Base-by-base conservation (phyloP, 768 basidiomycete genomes). In the Mycena rosella region DNA sequence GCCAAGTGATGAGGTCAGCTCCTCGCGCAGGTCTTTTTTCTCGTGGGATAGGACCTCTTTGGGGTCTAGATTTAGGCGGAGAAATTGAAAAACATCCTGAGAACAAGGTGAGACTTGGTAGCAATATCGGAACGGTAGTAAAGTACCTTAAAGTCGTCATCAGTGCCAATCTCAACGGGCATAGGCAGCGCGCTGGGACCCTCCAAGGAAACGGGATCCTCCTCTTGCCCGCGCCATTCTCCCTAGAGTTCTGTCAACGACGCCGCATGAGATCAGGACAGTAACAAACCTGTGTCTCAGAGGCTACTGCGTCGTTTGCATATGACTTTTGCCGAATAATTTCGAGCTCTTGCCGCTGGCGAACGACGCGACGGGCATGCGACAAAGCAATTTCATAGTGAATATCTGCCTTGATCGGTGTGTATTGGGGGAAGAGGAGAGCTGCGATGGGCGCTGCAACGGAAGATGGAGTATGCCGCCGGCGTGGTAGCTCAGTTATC, bases 161-260 rank as follows among this genome's bases (percentile, higher is more conserved):
- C 60, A 17, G 42, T 22, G 36, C 71, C 65, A 44, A 72, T 72
- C 47, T 66, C 42, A 2, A 72, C 71, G 14, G 71, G 71, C 71
- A 67, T 66, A 11, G 71, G 71, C 9, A 55, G 27, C 20, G 68
- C 60, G 13, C 10, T 47, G 8, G 65, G 63, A 4, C 71, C 71
- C 18, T 62, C 68, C 17, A 72, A 22, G 11, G 71, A 67, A 7
- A 72, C 59, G n/a, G 68, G 68, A 53, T 72, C 71, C 13, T 30
- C 53, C 26, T 58, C 56, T 36, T 69, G 67, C 20, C 62, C 68
- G 4, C 22, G 58, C 68, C 63, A 63, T 34, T 54, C 57, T 38
- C 57, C 58, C 62, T 69, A 20, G 4, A 22, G 40, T 34, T 29
- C 18, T 44, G 22, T 61, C 4, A 60, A 24, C 15, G 14, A 54